A percentile compares a stretch with the other conserved stretches of the same genome.
Conservation (phyloP, 768 basidiomycete genomes). For the Coprinopsis sp. region DNA sequence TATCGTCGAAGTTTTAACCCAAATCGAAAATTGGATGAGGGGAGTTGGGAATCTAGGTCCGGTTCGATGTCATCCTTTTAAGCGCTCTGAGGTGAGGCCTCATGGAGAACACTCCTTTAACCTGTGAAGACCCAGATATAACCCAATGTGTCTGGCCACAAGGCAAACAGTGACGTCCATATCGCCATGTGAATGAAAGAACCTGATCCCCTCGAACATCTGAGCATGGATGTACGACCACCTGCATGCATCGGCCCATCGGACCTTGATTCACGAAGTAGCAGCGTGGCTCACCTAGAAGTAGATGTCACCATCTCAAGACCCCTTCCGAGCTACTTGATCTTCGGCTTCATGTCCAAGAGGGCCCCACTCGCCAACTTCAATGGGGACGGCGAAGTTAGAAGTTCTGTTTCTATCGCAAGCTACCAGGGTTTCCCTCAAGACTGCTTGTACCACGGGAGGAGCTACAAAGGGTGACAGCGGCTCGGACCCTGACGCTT, state of each 20-base stretch:
- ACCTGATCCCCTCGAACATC: slow-evolving; percentile 46
- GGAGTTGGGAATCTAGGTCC: slow-evolving; percentile 32
- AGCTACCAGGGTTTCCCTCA: slow-evolving; percentile 46
- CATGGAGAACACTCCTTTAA: slow-evolving; percentile 42
- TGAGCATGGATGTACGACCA: slow-evolving; percentile 59
- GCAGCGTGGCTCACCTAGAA: slow-evolving; percentile 31
- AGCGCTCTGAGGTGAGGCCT: neutral
- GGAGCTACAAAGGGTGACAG: slow-evolving; percentile 26
- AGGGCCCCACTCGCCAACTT: slow-evolving; percentile 32
- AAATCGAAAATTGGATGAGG: slow-evolving; percentile 47
- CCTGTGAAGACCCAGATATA: slow-evolving; percentile 49
- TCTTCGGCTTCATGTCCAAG: slow-evolving; percentile 27
- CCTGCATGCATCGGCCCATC: slow-evolving; percentile 25
- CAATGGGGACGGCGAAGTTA: slow-evolving; percentile 55
- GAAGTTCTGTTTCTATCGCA: slow-evolving; percentile 53
- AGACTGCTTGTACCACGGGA: slow-evolving; percentile 29
- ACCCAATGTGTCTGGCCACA: slow-evolving; percentile 46
- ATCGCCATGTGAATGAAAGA: slow-evolving; percentile 66
- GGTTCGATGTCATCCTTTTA: neutral
- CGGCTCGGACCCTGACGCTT: neutral
- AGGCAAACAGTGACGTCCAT: slow-evolving; percentile 65
- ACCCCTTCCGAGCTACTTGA: slow-evolving; percentile 18
- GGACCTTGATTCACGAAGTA: neutral
- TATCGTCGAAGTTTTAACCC: slow-evolving; percentile 41
- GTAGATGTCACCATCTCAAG: slow-evolving; percentile 30